Base-by-base conservation (phyloP, 768 basidiomycete species). In the Pleurotus pulmonarius region DNA sequence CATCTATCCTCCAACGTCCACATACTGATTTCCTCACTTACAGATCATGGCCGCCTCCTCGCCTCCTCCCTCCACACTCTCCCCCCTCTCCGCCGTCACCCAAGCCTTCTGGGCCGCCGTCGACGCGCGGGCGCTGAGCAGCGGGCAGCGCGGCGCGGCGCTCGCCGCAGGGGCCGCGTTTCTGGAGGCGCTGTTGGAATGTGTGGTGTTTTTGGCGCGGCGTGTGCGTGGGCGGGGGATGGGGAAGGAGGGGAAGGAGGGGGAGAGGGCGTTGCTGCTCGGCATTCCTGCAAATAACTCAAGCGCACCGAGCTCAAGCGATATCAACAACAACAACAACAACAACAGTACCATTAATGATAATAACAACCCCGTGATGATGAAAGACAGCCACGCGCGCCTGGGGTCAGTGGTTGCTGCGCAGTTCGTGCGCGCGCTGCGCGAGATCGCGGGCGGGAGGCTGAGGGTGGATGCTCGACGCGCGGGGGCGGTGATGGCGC, bases 51-150 rank as follows among this genome's bases (percentile, higher is more conserved):
- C 66, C 12, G 68, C 66, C 3, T 57, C 63, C 8, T 57, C 57
- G 8, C 55, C 20, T 3, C 20, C 20, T 1, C 20, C 20, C 20
- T 20, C 20, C 20, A 20, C 20, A 20, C 20, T 51, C 56, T 65
- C 67, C 43, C 71, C 67, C 49, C 65, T 87, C 2, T 61, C 73
- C 2, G 75, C 78, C 25, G 71, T 96, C 43, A 90, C 93, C 65
- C 70, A 75, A 0, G 83, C 91, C 0, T 85, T 98, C 63, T 97
- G 94, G 93, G 81, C 85, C 13, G 93, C 91, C 0, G 68, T 92
- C 1, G 85, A 90, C 51, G 82, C 82, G 5, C 80, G 83, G 20
- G 83, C 87, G 0, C 75, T 90, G 4, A 81, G 77, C 37, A 75
- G 83, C 0, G 75, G 87, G 8, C 76, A 85, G 48, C 76, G 83